phyloP scores from a whole-genome alignment of 192 early-diverging fungal species.

The Kickxella alabastrina region DNA sequence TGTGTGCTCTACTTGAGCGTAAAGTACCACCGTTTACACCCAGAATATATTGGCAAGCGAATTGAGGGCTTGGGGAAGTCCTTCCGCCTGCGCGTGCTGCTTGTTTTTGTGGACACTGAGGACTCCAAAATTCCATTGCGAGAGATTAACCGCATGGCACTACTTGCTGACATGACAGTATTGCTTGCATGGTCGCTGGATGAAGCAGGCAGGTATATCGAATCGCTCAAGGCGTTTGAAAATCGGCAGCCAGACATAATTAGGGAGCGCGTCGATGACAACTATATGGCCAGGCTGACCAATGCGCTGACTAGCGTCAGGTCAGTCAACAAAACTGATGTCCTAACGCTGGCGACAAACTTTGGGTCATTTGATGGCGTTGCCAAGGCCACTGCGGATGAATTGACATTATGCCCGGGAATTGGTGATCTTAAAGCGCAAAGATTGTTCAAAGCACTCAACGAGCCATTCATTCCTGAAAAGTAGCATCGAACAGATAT shows the following conservation, averaged over 20 bases:
- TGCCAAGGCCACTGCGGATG: constrained; percentile 13
- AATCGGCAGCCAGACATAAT: constrained; percentile 78
- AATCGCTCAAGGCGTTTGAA: constrained; percentile 87
- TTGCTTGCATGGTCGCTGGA: constrained; percentile 79
- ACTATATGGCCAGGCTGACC: constrained; percentile 66
- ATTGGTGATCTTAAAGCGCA: constrained; percentile 43
- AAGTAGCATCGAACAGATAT: neutral
- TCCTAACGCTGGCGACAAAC: constrained; percentile 74
- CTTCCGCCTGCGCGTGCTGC: constrained; percentile 68
- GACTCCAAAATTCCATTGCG: constrained; percentile 72
- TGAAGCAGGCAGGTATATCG: constrained; percentile 88
- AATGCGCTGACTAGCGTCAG: constrained; percentile 61
- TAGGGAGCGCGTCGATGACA: constrained; percentile 71
- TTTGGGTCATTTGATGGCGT: constrained; percentile 58
- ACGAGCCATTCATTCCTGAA: constrained; percentile 30
- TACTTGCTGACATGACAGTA: constrained; percentile 71
- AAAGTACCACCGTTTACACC: constrained; percentile 88
- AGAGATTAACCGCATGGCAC: constrained; percentile 71
- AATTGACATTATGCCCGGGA: constrained; percentile 39
- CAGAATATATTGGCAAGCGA: constrained; percentile 84
- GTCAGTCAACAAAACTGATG: constrained; percentile 90
- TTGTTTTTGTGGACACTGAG: constrained; percentile 84
- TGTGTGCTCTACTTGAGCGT: constrained; percentile 83
- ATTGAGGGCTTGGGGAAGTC: constrained; percentile 60
- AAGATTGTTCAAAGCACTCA: constrained; percentile 34